These are phyloP conservation scores for Phytophthora idaei DNA, from an alignment of 352 stramenopile species.

Conservation along the genomic window DNA sequence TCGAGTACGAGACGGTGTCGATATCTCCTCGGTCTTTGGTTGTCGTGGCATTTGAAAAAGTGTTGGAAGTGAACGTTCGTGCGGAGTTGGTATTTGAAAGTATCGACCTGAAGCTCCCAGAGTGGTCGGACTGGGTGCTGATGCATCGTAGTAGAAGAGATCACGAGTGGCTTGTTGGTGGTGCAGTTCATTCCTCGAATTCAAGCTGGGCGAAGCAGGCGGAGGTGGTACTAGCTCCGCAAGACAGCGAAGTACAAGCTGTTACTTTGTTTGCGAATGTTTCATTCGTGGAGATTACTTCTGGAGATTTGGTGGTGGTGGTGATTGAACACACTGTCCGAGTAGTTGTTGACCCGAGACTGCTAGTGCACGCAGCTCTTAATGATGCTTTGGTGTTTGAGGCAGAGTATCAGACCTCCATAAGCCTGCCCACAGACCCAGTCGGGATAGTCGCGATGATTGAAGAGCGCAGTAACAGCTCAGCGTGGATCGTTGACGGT, in stretches of 20 bases:
- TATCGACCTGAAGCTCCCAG: conserved; percentile 4
- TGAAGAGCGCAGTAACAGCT: background rate
- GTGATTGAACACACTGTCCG: background rate
- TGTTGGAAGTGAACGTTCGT: background rate
- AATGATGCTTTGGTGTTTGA: conserved; percentile 16
- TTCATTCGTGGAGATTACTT: conserved; percentile 9
- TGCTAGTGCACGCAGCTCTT: conserved; percentile 3
- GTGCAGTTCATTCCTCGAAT: conserved; percentile 1
- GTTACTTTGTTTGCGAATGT: conserved; percentile 15
- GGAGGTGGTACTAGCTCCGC: conserved; percentile 12
- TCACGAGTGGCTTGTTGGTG: background rate
- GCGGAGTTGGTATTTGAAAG: conserved; percentile 1
- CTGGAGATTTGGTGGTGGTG: conserved; percentile 9
- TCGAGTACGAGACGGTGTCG: conserved; percentile 10
- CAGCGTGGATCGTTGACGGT: conserved; percentile 10
- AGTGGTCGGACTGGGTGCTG: conserved; percentile 20
- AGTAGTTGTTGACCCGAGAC: conserved; percentile 12
- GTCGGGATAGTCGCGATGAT: conserved; percentile 4
- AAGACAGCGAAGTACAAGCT: background rate
- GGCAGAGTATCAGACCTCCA: conserved; percentile 17
- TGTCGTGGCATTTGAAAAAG: background rate
- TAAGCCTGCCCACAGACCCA: conserved; percentile 22
- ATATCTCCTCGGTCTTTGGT: background rate
- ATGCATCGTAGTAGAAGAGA: conserved; percentile 11
- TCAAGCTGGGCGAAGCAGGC: conserved; percentile 1